Conservation (phyloP, 1,284 basidiomycete species). For the Puccinia horiana region DNA sequence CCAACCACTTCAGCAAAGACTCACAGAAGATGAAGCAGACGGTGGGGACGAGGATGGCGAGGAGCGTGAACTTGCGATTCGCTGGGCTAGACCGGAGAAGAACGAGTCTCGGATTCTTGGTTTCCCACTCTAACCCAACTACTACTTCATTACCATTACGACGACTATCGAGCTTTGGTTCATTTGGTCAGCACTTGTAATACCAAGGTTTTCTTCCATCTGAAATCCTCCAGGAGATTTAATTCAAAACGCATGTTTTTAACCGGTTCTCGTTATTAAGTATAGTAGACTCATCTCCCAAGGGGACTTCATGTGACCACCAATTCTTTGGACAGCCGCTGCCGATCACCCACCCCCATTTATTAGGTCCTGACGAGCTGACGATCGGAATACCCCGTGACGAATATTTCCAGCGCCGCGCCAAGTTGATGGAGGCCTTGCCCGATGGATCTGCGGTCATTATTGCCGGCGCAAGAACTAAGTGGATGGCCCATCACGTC, state of each 20-base stretch:
- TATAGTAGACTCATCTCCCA: neutral
- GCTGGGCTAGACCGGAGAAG: neutral
- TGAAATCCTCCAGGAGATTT: neutral
- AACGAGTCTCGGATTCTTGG: neutral
- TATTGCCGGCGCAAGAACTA: conserved; percentile 10
- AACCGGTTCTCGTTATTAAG: conserved; percentile 10
- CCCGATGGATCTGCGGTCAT: conserved; percentile 18
- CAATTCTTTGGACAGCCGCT: conserved; percentile 34
- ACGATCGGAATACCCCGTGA: conserved; percentile 16
- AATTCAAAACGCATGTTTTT: neutral
- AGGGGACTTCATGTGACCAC: neutral
- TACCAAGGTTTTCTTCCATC: neutral
- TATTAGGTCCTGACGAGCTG: neutral
- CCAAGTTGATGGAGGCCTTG: conserved; percentile 22
- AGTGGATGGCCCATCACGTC: conserved; percentile 48
- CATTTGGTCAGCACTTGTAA: neutral
- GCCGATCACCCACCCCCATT: conserved; percentile 35
- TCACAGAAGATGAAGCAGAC: neutral
- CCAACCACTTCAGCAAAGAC: neutral
- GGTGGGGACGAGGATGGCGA: neutral
- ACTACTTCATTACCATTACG: neutral
- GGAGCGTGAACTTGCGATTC: neutral
- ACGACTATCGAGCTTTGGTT: neutral
- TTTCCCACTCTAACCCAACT: neutral
- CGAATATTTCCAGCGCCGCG: conserved; percentile 25